These are phyloP conservation scores for Nissolia schottii DNA, from an alignment of 306 rosid species.

Conservation along the genomic window DNA sequence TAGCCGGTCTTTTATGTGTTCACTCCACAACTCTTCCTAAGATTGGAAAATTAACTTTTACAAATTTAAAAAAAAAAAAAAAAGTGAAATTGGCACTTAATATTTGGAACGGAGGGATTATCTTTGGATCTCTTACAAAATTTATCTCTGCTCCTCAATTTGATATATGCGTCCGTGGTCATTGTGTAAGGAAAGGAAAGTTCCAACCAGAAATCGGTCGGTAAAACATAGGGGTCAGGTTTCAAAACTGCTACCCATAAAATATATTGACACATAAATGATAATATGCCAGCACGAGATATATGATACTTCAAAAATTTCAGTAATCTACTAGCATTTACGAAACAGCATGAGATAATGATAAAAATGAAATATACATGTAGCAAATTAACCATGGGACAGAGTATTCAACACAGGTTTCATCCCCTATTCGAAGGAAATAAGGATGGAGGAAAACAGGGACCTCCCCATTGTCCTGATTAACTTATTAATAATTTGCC, in stretches of 20 bases:
- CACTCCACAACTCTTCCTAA: too few species aligned
- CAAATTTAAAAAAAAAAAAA: too few species aligned
- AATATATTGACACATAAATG: background rate
- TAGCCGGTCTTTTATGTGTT: background rate
- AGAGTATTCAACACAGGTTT: background rate
- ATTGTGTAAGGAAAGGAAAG: background rate
- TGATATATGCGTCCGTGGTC: background rate
- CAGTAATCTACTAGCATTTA: background rate
- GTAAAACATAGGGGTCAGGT: background rate
- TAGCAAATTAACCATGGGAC: background rate
- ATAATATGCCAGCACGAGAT: background rate
- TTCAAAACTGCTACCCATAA: slow-evolving; percentile 19
- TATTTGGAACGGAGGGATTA: too few species aligned
- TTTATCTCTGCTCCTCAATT: background rate
- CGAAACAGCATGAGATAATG: too few species aligned
- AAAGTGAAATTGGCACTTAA: too few species aligned
- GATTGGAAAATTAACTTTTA: too few species aligned
- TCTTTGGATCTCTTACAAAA: background rate
- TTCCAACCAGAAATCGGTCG: slow-evolving; percentile 2
- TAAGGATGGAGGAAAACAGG: background rate
- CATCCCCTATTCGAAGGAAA: background rate
- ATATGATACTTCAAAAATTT: background rate
- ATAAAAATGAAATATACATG: background rate
- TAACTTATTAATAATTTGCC: background rate
- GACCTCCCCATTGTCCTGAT: background rate